These are phyloP conservation scores for Chalaropsis thielavioides DNA, from an alignment of 2,329 filamentous ascomycete genomes.

Conservation along the genomic window DNA sequence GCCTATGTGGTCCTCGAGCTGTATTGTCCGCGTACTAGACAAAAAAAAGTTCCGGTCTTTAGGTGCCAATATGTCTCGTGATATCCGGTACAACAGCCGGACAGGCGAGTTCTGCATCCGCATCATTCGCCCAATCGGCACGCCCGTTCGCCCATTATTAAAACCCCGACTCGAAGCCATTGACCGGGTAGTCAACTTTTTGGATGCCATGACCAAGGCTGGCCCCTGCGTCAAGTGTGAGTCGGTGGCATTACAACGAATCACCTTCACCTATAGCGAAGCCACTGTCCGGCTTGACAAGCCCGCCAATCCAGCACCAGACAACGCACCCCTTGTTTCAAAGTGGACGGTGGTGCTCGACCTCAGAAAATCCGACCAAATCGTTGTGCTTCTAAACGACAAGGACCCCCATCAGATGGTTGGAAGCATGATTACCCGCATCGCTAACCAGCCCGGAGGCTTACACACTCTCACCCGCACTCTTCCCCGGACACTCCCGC, in stretches of 20 bases:
- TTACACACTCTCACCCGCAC: slow-evolving; percentile 40
- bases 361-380: slow-evolving; percentile 35
- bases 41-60: slow-evolving; percentile 42
- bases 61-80: slow-evolving; percentile 39
- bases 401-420: slow-evolving; percentile 55
- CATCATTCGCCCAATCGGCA: slow-evolving; percentile 43
- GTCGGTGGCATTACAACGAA: slow-evolving; percentile 43
- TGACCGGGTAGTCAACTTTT: slow-evolving; percentile 54
- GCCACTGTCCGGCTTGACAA: slow-evolving; percentile 13
- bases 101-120: slow-evolving; percentile 50
- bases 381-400: slow-evolving; percentile 27
- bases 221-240: slow-evolving; percentile 42
- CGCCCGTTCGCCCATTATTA: slow-evolving; percentile 44
- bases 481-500: slow-evolving; percentile 46
- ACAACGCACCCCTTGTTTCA: background rate
- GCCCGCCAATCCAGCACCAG: background rate
- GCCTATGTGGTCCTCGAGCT: slow-evolving; percentile 34
- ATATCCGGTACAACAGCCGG: slow-evolving; percentile 45
- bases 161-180: slow-evolving; percentile 48
- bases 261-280: slow-evolving; percentile 54
- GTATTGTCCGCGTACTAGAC: slow-evolving; percentile 39
- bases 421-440: slow-evolving; percentile 40
- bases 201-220: slow-evolving; percentile 48
- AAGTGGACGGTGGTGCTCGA: slow-evolving; percentile 42
- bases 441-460: slow-evolving; percentile 40